Evolutionary conservation across 768 basidiomycete species (phyloP).

Genomic region (Zangia roseola): DNA sequence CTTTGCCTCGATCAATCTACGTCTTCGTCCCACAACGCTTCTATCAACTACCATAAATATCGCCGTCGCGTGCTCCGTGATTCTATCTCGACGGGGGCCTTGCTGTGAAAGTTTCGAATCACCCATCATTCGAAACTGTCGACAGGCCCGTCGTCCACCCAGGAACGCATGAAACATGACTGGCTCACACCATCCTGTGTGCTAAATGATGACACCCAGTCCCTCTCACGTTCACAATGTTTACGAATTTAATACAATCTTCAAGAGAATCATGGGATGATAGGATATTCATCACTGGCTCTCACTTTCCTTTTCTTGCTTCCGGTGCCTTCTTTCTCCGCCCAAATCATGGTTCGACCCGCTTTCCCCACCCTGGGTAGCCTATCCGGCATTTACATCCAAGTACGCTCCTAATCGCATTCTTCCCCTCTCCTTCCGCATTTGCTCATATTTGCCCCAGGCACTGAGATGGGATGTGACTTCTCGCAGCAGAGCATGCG

Average conservation of each 20-base stretch:
- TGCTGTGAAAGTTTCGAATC: slow-evolving; percentile 10
- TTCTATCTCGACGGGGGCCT: slow-evolving; percentile 10
- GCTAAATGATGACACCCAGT: background rate
- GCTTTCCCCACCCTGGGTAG: slow-evolving; percentile 2
- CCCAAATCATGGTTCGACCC: background rate
- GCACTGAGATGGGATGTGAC: background rate
- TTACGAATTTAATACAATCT: background rate
- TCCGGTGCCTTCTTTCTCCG: slow-evolving; percentile 2
- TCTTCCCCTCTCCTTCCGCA: background rate
- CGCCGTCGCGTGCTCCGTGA: slow-evolving; percentile 9
- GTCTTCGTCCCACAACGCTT: slow-evolving; percentile 26
- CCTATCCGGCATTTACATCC: no score
- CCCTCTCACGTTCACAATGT: slow-evolving; percentile 1
- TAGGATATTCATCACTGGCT: background rate
- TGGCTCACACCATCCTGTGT: background rate
- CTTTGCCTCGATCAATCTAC: slow-evolving; percentile 13
- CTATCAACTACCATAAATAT: slow-evolving; percentile 21
- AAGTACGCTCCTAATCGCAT: no score
- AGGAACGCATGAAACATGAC: background rate
- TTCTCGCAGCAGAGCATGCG: no score
- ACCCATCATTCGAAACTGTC: background rate
- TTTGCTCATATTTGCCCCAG: background rate
- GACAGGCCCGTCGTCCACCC: background rate
- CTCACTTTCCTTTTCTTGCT: background rate
- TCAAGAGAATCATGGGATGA: background rate